These are phyloP conservation scores for Phytopythium ostracodes DNA, from an alignment of 352 stramenopile species.

Conservation along the genomic window DNA sequence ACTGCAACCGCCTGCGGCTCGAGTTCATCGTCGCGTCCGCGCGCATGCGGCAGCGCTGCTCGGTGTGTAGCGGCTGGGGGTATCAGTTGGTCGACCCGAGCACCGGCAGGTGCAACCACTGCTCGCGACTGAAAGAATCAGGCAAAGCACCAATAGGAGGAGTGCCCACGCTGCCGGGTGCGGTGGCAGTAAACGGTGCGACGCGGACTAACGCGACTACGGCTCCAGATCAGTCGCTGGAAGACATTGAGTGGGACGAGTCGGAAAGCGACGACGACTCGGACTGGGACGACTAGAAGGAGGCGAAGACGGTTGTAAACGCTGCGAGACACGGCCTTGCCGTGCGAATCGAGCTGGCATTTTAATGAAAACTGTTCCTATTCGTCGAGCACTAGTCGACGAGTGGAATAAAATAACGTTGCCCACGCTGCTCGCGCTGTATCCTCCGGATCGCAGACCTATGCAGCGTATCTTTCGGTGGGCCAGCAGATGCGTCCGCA, in stretches of 20 bases:
- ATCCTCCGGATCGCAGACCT: too few relatives aligned
- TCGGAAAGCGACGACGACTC: constrained; percentile 34
- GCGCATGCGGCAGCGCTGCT: constrained; percentile 49
- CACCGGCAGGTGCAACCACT: constrained; percentile 52
- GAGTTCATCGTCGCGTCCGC: constrained; percentile 69
- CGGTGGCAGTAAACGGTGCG: constrained; percentile 6
- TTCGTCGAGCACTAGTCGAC: too few relatives aligned
- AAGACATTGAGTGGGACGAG: constrained; percentile 43
- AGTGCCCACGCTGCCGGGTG: not conserved
- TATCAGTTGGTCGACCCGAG: constrained; percentile 40
- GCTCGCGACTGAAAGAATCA: constrained; percentile 18
- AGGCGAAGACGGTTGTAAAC: not conserved
- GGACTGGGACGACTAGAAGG: constrained; percentile 42
- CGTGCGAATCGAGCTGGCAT: too few relatives aligned
- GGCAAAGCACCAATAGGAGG: constrained; percentile 1
- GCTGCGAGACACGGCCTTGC: not conserved
- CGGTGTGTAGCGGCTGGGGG: constrained; percentile 51
- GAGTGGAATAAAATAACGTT: too few relatives aligned
- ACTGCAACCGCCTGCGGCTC: constrained; percentile 65
- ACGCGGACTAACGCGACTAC: not conserved
- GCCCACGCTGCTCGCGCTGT: too few relatives aligned
- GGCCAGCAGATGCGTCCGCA: too few relatives aligned
- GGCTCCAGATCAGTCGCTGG: constrained; percentile 11
- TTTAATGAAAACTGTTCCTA: too few relatives aligned
- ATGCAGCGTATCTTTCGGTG: too few relatives aligned